Evolutionary conservation across 805 yeast genomes (phyloP).

Genomic region (Metschnikowia aberdeeniae): DNA sequence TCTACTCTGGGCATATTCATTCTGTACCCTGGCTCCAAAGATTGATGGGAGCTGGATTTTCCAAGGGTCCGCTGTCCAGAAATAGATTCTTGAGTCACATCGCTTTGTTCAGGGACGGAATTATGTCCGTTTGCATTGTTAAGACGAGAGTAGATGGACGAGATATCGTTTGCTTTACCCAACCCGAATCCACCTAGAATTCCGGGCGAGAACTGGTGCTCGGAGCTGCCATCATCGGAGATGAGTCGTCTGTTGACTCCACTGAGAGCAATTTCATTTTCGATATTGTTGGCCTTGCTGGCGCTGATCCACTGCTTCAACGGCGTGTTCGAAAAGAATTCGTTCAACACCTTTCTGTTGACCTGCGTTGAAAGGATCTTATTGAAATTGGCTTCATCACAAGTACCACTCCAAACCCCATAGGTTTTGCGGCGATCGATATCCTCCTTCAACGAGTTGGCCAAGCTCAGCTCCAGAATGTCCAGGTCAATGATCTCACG

Average conservation of each 20-base stretch:
- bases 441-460: slow-evolving; percentile 18
- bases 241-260: neutral
- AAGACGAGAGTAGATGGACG: slow-evolving; percentile 37
- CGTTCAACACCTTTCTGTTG: slow-evolving; percentile 21
- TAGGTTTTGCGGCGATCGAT: slow-evolving; percentile 24
- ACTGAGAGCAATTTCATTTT: slow-evolving; percentile 2
- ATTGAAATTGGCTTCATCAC: neutral
- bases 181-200: slow-evolving; percentile 24
- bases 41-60: neutral
- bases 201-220: slow-evolving; percentile 5
- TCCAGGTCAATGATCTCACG: slow-evolving; percentile 21
- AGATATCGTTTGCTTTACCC: slow-evolving; percentile 39
- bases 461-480: slow-evolving; percentile 19
- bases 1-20: slow-evolving; percentile 14
- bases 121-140: slow-evolving; percentile 9
- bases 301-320: slow-evolving; percentile 27
- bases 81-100: slow-evolving; percentile 11
- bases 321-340: slow-evolving; percentile 25
- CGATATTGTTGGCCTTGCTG: neutral
- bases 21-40: slow-evolving; percentile 1
- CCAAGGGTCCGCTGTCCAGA: neutral
- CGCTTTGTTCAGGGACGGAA: slow-evolving; percentile 12
- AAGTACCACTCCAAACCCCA: slow-evolving; percentile 24
- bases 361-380: slow-evolving; percentile 7
- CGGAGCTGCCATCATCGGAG: slow-evolving; percentile 1